These are phyloP conservation scores for Gracilaria gracilis DNA, from an alignment of 23 red algal species.

Conservation along the genomic window DNA sequence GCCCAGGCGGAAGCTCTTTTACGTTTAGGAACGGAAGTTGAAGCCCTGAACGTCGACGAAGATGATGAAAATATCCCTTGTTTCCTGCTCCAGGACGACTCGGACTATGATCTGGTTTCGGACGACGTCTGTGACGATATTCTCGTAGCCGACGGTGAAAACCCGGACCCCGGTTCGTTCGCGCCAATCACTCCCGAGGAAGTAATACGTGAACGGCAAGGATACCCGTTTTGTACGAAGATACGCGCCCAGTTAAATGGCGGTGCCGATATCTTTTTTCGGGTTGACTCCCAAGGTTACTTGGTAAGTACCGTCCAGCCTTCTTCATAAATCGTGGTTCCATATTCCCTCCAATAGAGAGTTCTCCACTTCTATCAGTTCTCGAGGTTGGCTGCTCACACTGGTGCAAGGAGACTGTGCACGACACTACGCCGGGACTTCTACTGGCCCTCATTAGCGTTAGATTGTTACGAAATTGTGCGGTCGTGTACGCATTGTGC, in stretches of 20 bases:
- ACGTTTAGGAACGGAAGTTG: too few relatives aligned
- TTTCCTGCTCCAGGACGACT: too few relatives aligned
- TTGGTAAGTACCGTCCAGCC: neutral
- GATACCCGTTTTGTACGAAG: conserved; percentile 19
- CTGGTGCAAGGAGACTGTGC: neutral
- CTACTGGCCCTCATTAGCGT: too few relatives aligned
- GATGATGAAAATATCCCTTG: too few relatives aligned
- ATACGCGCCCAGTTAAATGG: conserved; percentile 4
- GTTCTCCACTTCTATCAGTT: neutral
- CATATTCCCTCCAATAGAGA: neutral
- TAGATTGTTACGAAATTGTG: too few relatives aligned
- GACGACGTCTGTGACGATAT: too few relatives aligned
- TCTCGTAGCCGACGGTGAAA: neutral
- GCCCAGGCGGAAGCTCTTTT: too few relatives aligned
- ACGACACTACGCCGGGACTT: neutral
- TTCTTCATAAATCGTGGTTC: neutral
- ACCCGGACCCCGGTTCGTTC: neutral
- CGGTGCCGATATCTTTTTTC: neutral
- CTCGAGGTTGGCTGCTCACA: neutral
- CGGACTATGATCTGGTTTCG: too few relatives aligned
- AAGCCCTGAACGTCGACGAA: too few relatives aligned
- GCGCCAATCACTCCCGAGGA: neutral
- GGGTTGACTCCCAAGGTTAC: neutral
- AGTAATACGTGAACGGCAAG: neutral
- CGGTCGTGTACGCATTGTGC: too few relatives aligned